phyloP scores from a whole-genome alignment of 2,329 filamentous ascomycete species.

The Pezizomycotina sp. region DNA sequence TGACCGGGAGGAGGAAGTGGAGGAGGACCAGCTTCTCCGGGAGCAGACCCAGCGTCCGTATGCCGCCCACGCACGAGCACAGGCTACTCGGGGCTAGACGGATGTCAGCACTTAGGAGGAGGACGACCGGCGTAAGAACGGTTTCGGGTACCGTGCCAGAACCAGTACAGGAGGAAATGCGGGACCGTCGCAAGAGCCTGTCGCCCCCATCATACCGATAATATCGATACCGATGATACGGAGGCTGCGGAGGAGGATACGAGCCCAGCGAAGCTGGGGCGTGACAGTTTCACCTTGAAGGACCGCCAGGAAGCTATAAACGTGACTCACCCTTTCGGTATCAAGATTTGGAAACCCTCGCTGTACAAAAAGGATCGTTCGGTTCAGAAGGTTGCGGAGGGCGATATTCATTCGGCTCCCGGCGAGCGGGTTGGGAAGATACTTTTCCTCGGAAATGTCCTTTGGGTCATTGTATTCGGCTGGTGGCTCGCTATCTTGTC shows the following conservation, averaged over 20 bases:
- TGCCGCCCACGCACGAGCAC: slow-evolving; percentile 1
- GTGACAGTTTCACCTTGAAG: slow-evolving; percentile 29
- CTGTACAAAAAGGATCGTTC: slow-evolving; percentile 95
- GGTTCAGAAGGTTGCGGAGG: slow-evolving; percentile 88
- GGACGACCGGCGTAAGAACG: slow-evolving; percentile 6
- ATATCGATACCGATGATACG: slow-evolving; percentile 10
- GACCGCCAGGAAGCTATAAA: slow-evolving; percentile 97
- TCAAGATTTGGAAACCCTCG: slow-evolving; percentile 96
- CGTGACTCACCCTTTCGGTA: slow-evolving; percentile 95
- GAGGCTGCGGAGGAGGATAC: slow-evolving; percentile 11
- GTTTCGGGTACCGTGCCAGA: slow-evolving; percentile 7
- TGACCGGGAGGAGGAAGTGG: slow-evolving; percentile 13
- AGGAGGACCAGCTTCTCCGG: slow-evolving; percentile 10
- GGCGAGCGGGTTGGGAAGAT: slow-evolving; percentile 71
- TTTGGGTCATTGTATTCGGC: slow-evolving; percentile 84
- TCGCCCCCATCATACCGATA: slow-evolving; percentile 7
- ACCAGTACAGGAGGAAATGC: slow-evolving; percentile 9
- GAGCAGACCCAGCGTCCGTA: slow-evolving; percentile 10
- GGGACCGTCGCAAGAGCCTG: slow-evolving; percentile 7
- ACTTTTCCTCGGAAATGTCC: slow-evolving; percentile 71
- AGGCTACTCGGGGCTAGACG: slow-evolving; percentile 1
- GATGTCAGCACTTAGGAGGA: slow-evolving; percentile 5
- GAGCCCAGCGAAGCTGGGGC: slow-evolving; percentile 11
- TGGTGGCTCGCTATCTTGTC: slow-evolving; percentile 85
- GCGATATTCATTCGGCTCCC: slow-evolving; percentile 88